Evolutionary conservation across 495 filamentous ascomycete species (phyloP).

Genomic region (Penicillium ochrochloron): DNA sequence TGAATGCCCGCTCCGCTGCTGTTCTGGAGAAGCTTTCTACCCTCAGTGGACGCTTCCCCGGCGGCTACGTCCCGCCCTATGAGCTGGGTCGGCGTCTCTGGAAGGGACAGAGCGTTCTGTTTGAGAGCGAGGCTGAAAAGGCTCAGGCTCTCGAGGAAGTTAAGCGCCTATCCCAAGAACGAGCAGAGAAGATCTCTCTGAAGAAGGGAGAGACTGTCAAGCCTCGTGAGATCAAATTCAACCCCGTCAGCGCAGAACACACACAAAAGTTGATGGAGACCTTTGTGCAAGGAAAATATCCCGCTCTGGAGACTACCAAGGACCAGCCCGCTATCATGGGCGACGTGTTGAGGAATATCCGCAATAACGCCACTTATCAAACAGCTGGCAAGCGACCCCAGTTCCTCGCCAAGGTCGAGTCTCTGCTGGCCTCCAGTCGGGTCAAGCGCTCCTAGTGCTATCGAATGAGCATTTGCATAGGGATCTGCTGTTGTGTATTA

Average conservation of each 20-base stretch:
- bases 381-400: conserved; percentile 44
- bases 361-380: conserved; percentile 52
- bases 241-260: conserved; percentile 59
- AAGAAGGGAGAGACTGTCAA: conserved; percentile 46
- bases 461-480: background rate
- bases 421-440: conserved; percentile 40
- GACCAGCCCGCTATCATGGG: conserved; percentile 37
- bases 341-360: conserved; percentile 43
- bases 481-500: conserved; percentile 32
- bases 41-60: conserved; percentile 41
- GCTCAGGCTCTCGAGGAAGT: conserved; percentile 41
- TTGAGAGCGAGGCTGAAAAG: conserved; percentile 46
- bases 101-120: conserved; percentile 47
- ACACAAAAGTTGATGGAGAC: conserved; percentile 68
- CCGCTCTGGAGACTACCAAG: conserved; percentile 22
- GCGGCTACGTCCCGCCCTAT: conserved; percentile 45
- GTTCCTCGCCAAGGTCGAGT: conserved; percentile 51
- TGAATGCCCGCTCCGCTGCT: conserved; percentile 34
- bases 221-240: conserved; percentile 40
- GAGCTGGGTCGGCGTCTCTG: conserved; percentile 48
- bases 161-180: conserved; percentile 41
- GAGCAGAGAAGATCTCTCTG: conserved; percentile 49
- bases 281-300: conserved; percentile 64
- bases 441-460: conserved; percentile 35
- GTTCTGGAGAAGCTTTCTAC: conserved; percentile 44